These are phyloP conservation scores for Sporisorium exsertum DNA, from an alignment of 1,284 basidiomycete species.

Conservation along the genomic window DNA sequence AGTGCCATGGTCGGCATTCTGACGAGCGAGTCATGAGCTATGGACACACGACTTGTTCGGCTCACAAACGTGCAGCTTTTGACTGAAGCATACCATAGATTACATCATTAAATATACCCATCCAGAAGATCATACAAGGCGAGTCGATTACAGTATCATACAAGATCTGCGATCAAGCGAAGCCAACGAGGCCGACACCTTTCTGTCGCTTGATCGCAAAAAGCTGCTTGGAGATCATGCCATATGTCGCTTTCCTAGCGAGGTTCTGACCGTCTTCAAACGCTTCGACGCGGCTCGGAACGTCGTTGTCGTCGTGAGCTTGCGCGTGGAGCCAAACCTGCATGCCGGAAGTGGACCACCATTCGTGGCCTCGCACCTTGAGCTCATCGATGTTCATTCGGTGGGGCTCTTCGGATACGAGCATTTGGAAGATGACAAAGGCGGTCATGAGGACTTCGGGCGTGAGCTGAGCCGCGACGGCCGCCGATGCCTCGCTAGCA, in stretches of 20 bases:
- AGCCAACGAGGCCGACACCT: slow-evolving; percentile 46
- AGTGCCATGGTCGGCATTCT: slow-evolving; percentile 89
- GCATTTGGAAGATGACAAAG: slow-evolving; percentile 59
- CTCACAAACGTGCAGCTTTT: neutral
- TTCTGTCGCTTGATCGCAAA: slow-evolving; percentile 51
- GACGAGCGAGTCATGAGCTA: slow-evolving; percentile 24
- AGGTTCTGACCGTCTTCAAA: slow-evolving; percentile 58
- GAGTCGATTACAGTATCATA: neutral
- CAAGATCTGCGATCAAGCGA: slow-evolving; percentile 39
- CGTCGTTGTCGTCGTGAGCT: slow-evolving; percentile 27
- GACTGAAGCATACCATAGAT: slow-evolving; percentile 2
- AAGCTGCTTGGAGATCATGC: slow-evolving; percentile 63
- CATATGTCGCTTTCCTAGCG: slow-evolving; percentile 64
- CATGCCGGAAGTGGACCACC: slow-evolving; percentile 57
- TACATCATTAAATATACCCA: slow-evolving; percentile 20
- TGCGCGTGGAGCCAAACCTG: slow-evolving; percentile 41
- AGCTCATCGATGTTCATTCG: slow-evolving; percentile 58
- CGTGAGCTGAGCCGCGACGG: slow-evolving; percentile 37
- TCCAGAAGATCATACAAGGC: slow-evolving; percentile 5
- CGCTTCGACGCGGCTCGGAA: slow-evolving; percentile 29
- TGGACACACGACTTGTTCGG: neutral
- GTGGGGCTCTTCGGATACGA: slow-evolving; percentile 50
- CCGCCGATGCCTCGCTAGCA: slow-evolving; percentile 29
- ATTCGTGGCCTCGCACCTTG: slow-evolving; percentile 50
- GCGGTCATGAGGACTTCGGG: slow-evolving; percentile 56